Conservation (phyloP, 2,329 filamentous ascomycete genomes). For the Dactylellina leptospora region DNA sequence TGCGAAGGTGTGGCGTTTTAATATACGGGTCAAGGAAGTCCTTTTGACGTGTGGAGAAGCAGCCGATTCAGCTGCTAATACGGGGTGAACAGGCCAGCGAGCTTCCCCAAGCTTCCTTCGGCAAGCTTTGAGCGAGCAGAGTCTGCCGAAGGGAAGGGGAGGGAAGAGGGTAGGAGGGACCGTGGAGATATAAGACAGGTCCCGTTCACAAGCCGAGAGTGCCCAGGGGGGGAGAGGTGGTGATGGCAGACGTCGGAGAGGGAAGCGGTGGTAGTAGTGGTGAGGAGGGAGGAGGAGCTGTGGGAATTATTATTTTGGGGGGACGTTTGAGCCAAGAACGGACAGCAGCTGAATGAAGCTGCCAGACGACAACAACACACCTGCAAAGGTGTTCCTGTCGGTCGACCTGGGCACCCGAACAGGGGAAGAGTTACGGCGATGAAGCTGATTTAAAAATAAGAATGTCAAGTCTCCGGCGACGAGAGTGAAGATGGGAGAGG, state of each 20-base stretch:
- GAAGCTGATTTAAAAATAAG: no score
- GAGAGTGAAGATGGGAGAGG: not conserved
- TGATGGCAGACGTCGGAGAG: slow-evolving; percentile 30
- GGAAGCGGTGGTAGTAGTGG: slow-evolving; percentile 10
- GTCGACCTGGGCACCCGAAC: no score
- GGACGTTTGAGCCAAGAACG: not conserved
- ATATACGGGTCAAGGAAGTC: slow-evolving; percentile 7
- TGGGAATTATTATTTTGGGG: slow-evolving; percentile 1
- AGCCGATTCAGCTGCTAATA: slow-evolving; percentile 5
- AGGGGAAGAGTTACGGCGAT: no score
- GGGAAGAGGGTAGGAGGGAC: not conserved
- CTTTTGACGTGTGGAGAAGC: not conserved
- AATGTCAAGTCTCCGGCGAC: no score
- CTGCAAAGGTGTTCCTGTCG: no score
- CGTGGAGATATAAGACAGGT: slow-evolving; percentile 9
- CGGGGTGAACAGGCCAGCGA: slow-evolving; percentile 7
- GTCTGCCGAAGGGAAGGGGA: not conserved
- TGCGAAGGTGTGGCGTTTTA: slow-evolving; percentile 2
- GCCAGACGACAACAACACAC: not conserved
- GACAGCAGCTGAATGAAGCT: no score
- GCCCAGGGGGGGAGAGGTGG: slow-evolving; percentile 22
- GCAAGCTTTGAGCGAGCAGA: not conserved
- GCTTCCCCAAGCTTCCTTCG: slow-evolving; percentile 20
- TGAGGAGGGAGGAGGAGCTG: slow-evolving; percentile 16
- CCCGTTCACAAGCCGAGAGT: slow-evolving; percentile 28